phyloP scores from a whole-genome alignment of 257 asterid genomes.

The Forsythia viridissima region DNA sequence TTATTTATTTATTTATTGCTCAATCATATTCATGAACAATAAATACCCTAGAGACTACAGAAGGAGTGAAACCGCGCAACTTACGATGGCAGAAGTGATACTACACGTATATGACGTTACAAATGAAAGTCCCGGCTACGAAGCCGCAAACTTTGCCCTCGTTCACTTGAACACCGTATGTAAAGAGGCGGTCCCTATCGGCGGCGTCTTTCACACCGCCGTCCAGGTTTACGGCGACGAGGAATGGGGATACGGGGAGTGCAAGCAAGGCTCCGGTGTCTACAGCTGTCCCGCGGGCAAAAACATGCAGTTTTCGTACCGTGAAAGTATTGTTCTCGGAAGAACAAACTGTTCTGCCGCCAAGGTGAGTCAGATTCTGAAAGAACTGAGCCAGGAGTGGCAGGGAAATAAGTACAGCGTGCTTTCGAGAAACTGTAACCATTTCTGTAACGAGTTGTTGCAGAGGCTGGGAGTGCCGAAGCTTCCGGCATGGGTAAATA shows the following conservation, averaged over 20 bases:
- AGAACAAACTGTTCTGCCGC: conserved; percentile 6
- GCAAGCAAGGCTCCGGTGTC: conserved; percentile 1
- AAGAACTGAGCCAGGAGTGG: conserved; percentile 13
- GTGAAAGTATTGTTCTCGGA: conserved; percentile 8
- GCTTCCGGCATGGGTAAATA: conserved; percentile 18
- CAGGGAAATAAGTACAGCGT: conserved; percentile 3
- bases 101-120: background rate
- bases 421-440: conserved; percentile 11
- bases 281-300: conserved; percentile 17
- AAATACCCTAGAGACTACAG: too few relatives aligned
- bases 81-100: background rate
- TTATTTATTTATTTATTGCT: too few relatives aligned
- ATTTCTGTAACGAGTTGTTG: conserved; percentile 4
- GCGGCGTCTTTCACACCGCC: conserved; percentile 17
- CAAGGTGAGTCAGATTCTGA: conserved; percentile 13
- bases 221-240: conserved; percentile 18
- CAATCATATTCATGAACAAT: too few relatives aligned
- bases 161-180: conserved; percentile 13
- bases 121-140: background rate
- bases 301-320: background rate
- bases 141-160: background rate
- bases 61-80: too few relatives aligned
- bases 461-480: conserved; percentile 14
- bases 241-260: conserved; percentile 13
- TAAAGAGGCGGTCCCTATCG: background rate